A percentile compares a stretch with the other conserved stretches of the same genome.
Conservation (phyloP, 306 rosid genomes). For the Cyamopsis tetragonoloba region DNA sequence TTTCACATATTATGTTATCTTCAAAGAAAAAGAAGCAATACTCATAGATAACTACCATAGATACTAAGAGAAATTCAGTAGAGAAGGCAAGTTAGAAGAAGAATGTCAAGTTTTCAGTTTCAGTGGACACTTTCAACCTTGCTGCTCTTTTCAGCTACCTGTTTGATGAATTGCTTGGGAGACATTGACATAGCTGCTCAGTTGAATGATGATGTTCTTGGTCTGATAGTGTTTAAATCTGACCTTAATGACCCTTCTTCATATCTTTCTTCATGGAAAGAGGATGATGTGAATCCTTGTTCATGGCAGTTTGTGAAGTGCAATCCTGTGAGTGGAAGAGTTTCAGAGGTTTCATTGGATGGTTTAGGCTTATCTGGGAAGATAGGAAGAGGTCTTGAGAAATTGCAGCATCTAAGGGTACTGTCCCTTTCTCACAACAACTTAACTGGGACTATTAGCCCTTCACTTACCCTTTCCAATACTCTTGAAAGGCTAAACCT, state of each 20-base stretch:
- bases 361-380: constrained; percentile 60
- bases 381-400: constrained; percentile 77
- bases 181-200: constrained; percentile 26
- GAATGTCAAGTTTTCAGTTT: constrained; percentile 24
- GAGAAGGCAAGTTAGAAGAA: neutral
- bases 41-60: constrained; percentile 9
- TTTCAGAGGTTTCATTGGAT: constrained; percentile 51
- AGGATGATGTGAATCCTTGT: constrained; percentile 72
- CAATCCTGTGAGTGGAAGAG: constrained; percentile 49
- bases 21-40: neutral
- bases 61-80: neutral
- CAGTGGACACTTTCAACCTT: constrained; percentile 3
- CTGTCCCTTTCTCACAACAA: constrained; percentile 71
- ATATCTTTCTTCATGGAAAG: constrained; percentile 75
- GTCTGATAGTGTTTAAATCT: constrained; percentile 81
- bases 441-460: constrained; percentile 43
- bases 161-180: constrained; percentile 25
- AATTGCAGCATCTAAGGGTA: constrained; percentile 55
- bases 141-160: constrained; percentile 23
- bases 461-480: constrained; percentile 50
- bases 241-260: constrained; percentile 71
- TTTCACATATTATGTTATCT: constrained; percentile 24
- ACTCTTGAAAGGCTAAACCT: constrained; percentile 53
- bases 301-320: constrained; percentile 65
- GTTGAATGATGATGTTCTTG: constrained; percentile 81